Conservation (phyloP, 2,329 filamentous ascomycete species). For the Raffaelea arxii region DNA sequence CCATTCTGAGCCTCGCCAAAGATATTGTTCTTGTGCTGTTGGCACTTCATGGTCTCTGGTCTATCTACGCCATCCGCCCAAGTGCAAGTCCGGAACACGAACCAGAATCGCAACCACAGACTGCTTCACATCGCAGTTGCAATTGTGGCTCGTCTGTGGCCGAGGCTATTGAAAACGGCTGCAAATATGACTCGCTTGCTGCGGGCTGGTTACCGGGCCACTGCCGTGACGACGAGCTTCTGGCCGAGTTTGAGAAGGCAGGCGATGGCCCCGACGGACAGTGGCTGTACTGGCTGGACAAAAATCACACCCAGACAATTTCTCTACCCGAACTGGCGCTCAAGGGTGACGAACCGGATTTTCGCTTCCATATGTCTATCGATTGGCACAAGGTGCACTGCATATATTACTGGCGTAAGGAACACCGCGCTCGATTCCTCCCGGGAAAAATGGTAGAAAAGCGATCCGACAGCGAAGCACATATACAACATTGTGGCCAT, state of each 20-base stretch:
- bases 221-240: conserved; percentile 23
- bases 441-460: conserved; percentile 13
- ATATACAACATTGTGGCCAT: conserved; percentile 8
- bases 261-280: conserved; percentile 19
- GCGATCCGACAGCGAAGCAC: conserved; percentile 12
- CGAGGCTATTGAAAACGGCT: conserved; percentile 18
- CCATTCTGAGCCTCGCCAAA: not conserved
- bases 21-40: not conserved
- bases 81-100: not conserved
- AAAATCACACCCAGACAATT: conserved; percentile 14
- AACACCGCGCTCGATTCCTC: conserved; percentile 5
- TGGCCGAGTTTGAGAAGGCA: conserved; percentile 20
- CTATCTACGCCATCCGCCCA: not conserved
- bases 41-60: not conserved
- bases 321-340: conserved; percentile 9
- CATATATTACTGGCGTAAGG: conserved; percentile 23
- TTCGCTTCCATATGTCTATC: conserved; percentile 13
- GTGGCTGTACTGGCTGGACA: conserved; percentile 23
- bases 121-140: conserved; percentile 11
- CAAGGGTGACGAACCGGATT: conserved; percentile 14
- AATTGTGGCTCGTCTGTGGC: conserved; percentile 20
- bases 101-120: not conserved
- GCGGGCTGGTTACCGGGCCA: conserved; percentile 24
- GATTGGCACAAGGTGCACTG: conserved; percentile 24
- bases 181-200: conserved; percentile 24